Percentiles rank a stretch among this genome's conserved stretches.
Evolutionary conservation across 2,329 filamentous ascomycete species (phyloP).

Genomic region (Diaporthe caulivora): DNA sequence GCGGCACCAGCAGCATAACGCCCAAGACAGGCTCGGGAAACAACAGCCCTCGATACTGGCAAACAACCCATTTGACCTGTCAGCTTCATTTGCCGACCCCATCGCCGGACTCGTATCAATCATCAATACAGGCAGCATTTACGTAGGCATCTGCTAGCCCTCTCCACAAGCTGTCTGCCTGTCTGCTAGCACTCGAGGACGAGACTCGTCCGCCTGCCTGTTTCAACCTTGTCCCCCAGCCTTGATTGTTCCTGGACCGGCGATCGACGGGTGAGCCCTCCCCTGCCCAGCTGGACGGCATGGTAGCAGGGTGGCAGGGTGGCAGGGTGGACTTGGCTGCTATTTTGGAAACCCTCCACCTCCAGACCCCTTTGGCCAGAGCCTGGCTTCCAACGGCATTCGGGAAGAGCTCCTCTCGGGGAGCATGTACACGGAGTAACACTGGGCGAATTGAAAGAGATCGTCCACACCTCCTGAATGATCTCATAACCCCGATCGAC

Average conservation of each 20-base stretch:
- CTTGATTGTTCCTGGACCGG: neutral
- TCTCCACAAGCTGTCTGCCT: neutral
- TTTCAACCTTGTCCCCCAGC: conserved; percentile 26
- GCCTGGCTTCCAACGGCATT: neutral
- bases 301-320: neutral
- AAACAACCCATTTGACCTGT: neutral
- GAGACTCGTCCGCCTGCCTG: neutral
- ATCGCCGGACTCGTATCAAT: neutral
- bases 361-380: neutral
- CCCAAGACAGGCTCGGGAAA: neutral
- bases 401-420: neutral
- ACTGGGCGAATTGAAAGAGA: neutral
- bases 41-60: neutral
- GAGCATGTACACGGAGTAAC: neutral
- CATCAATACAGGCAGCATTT: neutral
- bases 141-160: neutral
- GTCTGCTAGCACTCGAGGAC: neutral
- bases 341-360: conserved; percentile 21
- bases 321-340: conserved; percentile 9
- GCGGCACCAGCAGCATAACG: neutral
- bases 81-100: conserved; percentile 1
- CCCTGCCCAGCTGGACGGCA: conserved; percentile 12
- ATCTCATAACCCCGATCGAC: conserved; percentile 19
- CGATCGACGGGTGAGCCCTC: conserved; percentile 1
- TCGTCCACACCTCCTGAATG: conserved; percentile 13